These are phyloP conservation scores for Trifolium subterraneum DNA, from an alignment of 306 rosid species.

Conservation along the genomic window DNA sequence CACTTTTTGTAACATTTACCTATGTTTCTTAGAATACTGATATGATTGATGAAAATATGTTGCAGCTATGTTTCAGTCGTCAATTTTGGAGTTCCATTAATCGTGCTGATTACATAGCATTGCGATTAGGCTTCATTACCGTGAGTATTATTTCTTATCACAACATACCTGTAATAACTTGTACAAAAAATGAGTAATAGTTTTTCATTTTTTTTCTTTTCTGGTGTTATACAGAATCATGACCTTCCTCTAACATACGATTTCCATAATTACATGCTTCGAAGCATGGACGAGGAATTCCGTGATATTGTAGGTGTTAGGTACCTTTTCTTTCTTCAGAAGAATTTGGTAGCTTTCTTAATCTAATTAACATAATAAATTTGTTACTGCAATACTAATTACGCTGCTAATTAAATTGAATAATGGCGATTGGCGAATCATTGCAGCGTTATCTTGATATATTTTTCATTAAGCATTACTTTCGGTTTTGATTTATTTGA, in stretches of 20 bases:
- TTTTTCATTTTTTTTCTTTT: slow-evolving; percentile 37
- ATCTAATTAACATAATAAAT: slow-evolving; percentile 8
- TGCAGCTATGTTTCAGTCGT: slow-evolving; percentile 95
- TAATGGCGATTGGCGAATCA: background rate
- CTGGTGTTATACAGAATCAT: slow-evolving; percentile 62
- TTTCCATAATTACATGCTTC: slow-evolving; percentile 91
- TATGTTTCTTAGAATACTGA: slow-evolving; percentile 9
- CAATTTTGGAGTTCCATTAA: slow-evolving; percentile 94
- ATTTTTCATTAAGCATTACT: background rate
- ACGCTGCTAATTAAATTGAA: slow-evolving; percentile 13
- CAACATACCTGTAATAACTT: slow-evolving; percentile 7
- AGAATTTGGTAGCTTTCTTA: slow-evolving; percentile 30
- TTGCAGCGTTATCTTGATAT: background rate
- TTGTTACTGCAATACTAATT: slow-evolving; percentile 13
- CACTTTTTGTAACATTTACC: slow-evolving; percentile 9
- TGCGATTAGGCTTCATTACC: slow-evolving; percentile 87
- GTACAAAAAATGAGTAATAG: slow-evolving; percentile 35
- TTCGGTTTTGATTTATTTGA: slow-evolving; percentile 1
- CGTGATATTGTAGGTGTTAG: slow-evolving; percentile 88
- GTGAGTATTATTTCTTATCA: slow-evolving; percentile 52
- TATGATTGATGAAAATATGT: slow-evolving; percentile 21
- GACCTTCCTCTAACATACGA: slow-evolving; percentile 78
- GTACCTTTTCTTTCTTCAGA: slow-evolving; percentile 44
- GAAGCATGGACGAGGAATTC: slow-evolving; percentile 97
- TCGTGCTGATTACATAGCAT: slow-evolving; percentile 85